Base-by-base conservation (phyloP, 1,139 yeast genomes). In the Komagataea norvegica region DNA sequence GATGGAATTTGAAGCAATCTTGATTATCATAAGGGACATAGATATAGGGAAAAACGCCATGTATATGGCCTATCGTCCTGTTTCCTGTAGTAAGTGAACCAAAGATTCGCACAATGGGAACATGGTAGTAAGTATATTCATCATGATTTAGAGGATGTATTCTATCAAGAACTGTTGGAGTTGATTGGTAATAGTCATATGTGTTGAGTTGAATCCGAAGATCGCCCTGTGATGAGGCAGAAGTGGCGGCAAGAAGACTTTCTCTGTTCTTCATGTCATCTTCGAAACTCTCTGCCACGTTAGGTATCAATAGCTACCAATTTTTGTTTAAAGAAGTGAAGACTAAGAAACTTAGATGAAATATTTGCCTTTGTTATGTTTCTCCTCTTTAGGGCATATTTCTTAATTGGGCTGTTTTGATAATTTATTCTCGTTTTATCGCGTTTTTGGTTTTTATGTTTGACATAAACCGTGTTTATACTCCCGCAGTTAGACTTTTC, bases 11-110 rank as follows among this genome's bases (percentile, higher is more conserved):
- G 44, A 34, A 33, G 36, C 54, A 40, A 38, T 49, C 42, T 30
- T 38, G 35, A 27, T 73, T 77, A 31, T 62, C 62, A 48, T 72
- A 81, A 29, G 76, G 77, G 3, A 89, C 65, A 53, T 73, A 88
- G 7, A 91, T 51, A 54, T 91, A 91, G 0, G 97, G 98, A 47
- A 70, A 85, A 18, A 75, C 75, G 37, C 93, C 91, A 61, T 89
- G 97, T 9, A 93, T 65, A 56, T 91, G 96, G 1, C 84, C 68
- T 13, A 77, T 55, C 16, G 72, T 65, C 19, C 72, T 71, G 48
- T 73, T 75, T 0, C 82, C 84, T 1, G 72, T 63, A 0, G 67
- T 67, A 1, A 78, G 48, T 11, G 76, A 70, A 0, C 96, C 96
- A 59, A 79, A 91, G 0, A 91, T 62, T 34, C 98, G 64, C 2